Percentiles rank a stretch among this genome's conserved stretches.
Evolutionary conservation across 768 basidiomycete genomes (phyloP).

Genomic region (Lactifluus volemus): DNA sequence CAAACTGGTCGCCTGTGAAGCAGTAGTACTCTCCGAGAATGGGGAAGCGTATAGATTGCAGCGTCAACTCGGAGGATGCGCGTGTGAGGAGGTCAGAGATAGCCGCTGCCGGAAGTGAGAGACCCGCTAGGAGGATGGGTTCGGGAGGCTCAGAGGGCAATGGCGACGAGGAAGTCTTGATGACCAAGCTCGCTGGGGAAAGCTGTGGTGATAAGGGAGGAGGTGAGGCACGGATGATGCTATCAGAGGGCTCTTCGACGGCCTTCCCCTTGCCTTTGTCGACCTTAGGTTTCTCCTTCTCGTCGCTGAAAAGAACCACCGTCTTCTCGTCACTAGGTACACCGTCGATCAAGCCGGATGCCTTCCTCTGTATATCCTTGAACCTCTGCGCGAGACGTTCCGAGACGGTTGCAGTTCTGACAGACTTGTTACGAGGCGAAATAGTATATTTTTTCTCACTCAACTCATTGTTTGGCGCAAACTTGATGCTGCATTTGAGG

Average conservation of each 20-base stretch:
- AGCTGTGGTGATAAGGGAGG: constrained; percentile 55
- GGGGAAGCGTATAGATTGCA: constrained; percentile 66
- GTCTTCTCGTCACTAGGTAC: constrained; percentile 20
- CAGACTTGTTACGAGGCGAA: constrained; percentile 58
- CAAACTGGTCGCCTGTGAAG: constrained; percentile 86
- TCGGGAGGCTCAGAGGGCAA: constrained; percentile 39
- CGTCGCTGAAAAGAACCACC: constrained; percentile 26
- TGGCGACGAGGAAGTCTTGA: constrained; percentile 30
- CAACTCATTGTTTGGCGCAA: constrained; percentile 60
- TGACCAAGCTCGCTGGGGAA: constrained; percentile 33
- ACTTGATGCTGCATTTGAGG: constrained; percentile 56
- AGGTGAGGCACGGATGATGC: constrained; percentile 41
- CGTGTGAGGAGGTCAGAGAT: constrained; percentile 62
- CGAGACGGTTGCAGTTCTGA: constrained; percentile 70
- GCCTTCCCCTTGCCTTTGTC: constrained; percentile 81
- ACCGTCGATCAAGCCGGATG: constrained; percentile 19
- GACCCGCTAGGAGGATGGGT: constrained; percentile 71
- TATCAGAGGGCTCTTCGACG: constrained; percentile 31
- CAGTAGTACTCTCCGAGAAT: constrained; percentile 77
- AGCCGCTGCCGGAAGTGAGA: constrained; percentile 54
- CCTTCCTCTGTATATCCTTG: constrained; percentile 64
- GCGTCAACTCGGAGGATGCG: constrained; percentile 62
- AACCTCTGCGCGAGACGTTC: constrained; percentile 82
- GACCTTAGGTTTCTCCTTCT: constrained; percentile 39
- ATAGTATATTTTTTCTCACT: constrained; percentile 71